Base-by-base conservation (phyloP, 2,329 filamentous ascomycete species). In the Aspergillus melleus region DNA sequence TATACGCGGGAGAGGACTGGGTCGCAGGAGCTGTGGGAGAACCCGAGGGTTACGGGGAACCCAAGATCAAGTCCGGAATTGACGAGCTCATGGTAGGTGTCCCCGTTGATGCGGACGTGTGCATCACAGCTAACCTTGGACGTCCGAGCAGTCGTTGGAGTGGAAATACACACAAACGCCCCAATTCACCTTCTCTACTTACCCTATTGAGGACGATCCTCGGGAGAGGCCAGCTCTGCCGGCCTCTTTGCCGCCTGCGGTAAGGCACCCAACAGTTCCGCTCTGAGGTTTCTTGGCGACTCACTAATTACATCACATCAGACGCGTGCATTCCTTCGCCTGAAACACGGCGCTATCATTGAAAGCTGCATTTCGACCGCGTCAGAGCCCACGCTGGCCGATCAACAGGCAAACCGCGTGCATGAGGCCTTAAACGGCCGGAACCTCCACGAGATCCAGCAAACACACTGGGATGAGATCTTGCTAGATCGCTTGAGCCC, bases 141-240 rank as follows among this genome's bases (percentile, higher is more conserved):
- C 19, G 10, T 24, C 20, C 24, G 44, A 24, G 54, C 67, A 81
- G 70, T 82, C 73, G 47, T 50, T 66, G 57, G 75, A 77, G 68
- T 97, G 92, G 92, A 89, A 89, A 59, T 96, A 89, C 75, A 85
- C 85, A 2, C 92, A 96, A 77, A 96, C 93, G 2, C 93, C 93
- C 1, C 88, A 88, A 57, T 97, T 96, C 73, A 86, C 84, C 8
- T 87, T 94, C 66, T 86, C 85, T 3, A 87, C 84, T 3, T 78
- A 84, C 72, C 76, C 88, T 42, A 83, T 82, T 62, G 79, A 86
- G 63, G 79, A 86, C 47, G 81, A 90, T 75, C 79, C 85, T 58
- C 77, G 87, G 58, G 76, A 82, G 60, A 79, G 86, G 44, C 85
- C 86, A 1, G 67, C 73, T 0, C 61, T 84, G 12, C 83, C 85